Percentiles rank a stretch among this genome's conserved stretches.
Conservation (phyloP, 495 filamentous ascomycete genomes). For the Penicillium pancosmium region DNA sequence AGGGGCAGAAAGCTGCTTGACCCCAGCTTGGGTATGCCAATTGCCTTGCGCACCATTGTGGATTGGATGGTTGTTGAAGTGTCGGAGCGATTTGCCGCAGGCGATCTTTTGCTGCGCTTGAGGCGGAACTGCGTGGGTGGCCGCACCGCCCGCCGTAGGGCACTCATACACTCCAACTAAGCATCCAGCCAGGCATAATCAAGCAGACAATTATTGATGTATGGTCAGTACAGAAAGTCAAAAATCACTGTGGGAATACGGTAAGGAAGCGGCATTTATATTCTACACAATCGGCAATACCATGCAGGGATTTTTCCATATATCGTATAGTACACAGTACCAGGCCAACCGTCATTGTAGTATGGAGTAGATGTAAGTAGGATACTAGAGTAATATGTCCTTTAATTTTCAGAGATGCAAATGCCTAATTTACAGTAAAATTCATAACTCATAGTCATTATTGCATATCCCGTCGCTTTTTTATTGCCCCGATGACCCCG, state of each 20-base stretch:
- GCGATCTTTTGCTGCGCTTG: constrained; percentile 36
- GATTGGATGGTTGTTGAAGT: constrained; percentile 11
- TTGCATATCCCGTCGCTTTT: constrained; percentile 15
- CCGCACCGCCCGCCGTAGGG: constrained; percentile 42
- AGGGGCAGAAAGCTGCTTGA: constrained; percentile 19
- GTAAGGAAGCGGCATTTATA: too few species aligned
- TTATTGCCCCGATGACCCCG: constrained; percentile 27
- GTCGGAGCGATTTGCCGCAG: constrained; percentile 8
- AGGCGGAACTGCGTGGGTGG: constrained; percentile 40
- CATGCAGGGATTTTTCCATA: too few species aligned
- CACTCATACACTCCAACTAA: background rate
- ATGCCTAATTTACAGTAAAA: constrained; percentile 31
- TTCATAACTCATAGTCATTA: constrained; percentile 43
- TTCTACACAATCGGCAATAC: too few species aligned
- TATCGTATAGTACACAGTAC: too few species aligned
- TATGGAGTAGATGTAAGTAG: too few species aligned
- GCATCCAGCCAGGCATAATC: too few species aligned
- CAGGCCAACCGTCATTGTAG: too few species aligned
- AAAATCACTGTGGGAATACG: too few species aligned
- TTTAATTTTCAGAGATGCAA: constrained; percentile 5
- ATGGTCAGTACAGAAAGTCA: too few species aligned
- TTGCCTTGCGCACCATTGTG: constrained; percentile 42
- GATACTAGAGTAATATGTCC: background rate
- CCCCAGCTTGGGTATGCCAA: constrained; percentile 31
- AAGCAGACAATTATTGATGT: background rate